A percentile compares a stretch with the other conserved stretches of the same genome.
Conservation (phyloP, 805 yeast species). For the Teunomyces stri region DNA sequence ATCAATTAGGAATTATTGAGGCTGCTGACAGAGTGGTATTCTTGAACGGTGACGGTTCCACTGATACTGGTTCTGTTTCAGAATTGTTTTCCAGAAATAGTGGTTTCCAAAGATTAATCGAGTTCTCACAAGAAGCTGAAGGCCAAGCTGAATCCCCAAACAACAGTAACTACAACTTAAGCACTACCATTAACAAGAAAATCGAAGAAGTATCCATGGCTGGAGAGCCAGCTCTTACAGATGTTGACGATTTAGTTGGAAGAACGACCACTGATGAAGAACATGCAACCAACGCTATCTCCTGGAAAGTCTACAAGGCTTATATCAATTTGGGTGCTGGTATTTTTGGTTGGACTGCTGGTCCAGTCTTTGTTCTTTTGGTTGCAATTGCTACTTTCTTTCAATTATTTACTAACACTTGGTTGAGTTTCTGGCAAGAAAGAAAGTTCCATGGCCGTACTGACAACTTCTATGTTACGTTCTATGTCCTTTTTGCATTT, state of each 20-base stretch:
- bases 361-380: slow-evolving; percentile 32
- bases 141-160: slow-evolving; percentile 26
- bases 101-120: slow-evolving; percentile 52
- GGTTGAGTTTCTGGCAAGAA: slow-evolving; percentile 45
- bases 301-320: slow-evolving; percentile 37
- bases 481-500: slow-evolving; percentile 35
- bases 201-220: slow-evolving; percentile 2
- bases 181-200: background rate
- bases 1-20: slow-evolving; percentile 39
- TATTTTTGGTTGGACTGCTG: slow-evolving; percentile 30
- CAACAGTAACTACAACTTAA: slow-evolving; percentile 10
- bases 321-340: slow-evolving; percentile 40
- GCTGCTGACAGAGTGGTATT: slow-evolving; percentile 38
- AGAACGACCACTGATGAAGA: slow-evolving; percentile 36
- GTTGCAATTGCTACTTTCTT: slow-evolving; percentile 37
- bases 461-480: slow-evolving; percentile 33
- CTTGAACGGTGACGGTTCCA: slow-evolving; percentile 41
- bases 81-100: slow-evolving; percentile 35
- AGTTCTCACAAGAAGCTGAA: slow-evolving; percentile 32
- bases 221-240: slow-evolving; percentile 2
- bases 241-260: slow-evolving; percentile 19
- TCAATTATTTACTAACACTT: slow-evolving; percentile 43
- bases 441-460: slow-evolving; percentile 24
- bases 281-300: slow-evolving; percentile 36
- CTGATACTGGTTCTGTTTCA: slow-evolving; percentile 35